Base-by-base conservation (phyloP, 495 filamentous ascomycete genomes). In the Ascobolus immersus region DNA sequence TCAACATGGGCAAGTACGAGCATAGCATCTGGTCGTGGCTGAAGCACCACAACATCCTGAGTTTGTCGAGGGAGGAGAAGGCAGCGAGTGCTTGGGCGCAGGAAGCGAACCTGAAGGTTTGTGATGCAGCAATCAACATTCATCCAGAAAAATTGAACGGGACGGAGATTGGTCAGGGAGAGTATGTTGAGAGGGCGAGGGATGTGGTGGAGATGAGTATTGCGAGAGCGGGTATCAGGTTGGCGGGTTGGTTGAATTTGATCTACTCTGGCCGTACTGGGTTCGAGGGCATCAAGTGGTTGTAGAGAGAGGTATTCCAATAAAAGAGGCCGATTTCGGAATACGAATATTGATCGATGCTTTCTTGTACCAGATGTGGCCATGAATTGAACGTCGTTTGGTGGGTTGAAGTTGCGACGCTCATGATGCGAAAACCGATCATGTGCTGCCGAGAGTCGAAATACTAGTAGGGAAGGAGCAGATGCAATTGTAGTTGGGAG, bases 241-340 rank as follows among this genome's bases (percentile, higher is more conserved):
- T 44, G 11, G 41, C 41, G 22, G 41, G 33, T 5, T 44, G 41
- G 41, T 15, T 44, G 29, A 44, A 44, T 22, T 42, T 44, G 41
- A 41, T 44, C 6, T 41, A 42, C 30, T 38, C 36, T 14, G 41
- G 41, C 4, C 29, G 37, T 24, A 44, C 41, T 25, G 41, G 41
- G 12, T 44, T 44, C 32, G 36, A 23, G 34, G 14, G n/a, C n/a
- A n/a, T n/a, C n/a, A n/a, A n/a, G n/a, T n/a, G n/a, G n/a, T n/a
- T n/a, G n/a, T n/a, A n/a, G n/a, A n/a, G n/a, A n/a, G n/a, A n/a
- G n/a, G n/a, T n/a, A n/a, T n/a, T n/a, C n/a, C n/a, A n/a, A n/a
- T n/a, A n/a, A n/a, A n/a, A n/a, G n/a, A n/a, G n/a, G n/a, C n/a
- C n/a, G n/a, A n/a, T n/a, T n/a, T n/a, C n/a, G n/a, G n/a, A n/a